Evolutionary conservation across 1,139 yeast genomes (phyloP).

Genomic region (Kazachstania sp.): DNA sequence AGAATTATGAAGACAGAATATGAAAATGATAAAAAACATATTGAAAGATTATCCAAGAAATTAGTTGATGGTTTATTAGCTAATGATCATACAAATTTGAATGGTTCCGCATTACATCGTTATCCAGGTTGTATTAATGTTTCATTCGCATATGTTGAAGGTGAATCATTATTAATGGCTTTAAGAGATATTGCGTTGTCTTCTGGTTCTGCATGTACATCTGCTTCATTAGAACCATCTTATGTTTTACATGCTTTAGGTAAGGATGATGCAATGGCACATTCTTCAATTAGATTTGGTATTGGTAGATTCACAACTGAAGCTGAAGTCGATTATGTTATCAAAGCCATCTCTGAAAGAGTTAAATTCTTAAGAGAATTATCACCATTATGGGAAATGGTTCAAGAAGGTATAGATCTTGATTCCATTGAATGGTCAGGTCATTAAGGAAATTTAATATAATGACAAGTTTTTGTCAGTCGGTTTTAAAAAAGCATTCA

Average conservation of each 20-base stretch:
- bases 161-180: conserved; percentile 96
- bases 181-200: conserved; percentile 92
- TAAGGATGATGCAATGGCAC: conserved; percentile 97
- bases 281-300: conserved; percentile 93
- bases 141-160: conserved; percentile 95
- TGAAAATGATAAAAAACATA: conserved; percentile 66
- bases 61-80: conserved; percentile 64
- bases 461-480: background rate
- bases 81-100: conserved; percentile 80
- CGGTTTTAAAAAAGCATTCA: no score
- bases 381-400: conserved; percentile 99
- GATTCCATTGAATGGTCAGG: conserved; percentile 96
- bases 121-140: conserved; percentile 94
- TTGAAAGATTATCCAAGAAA: conserved; percentile 60
- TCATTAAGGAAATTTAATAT: conserved; percentile 43
- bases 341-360: conserved; percentile 78
- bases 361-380: conserved; percentile 86
- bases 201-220: conserved; percentile 98
- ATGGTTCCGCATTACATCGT: conserved; percentile 67
- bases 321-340: conserved; percentile 87
- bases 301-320: conserved; percentile 96
- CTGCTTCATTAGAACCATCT: conserved; percentile 96
- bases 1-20: conserved; percentile 68
- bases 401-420: conserved; percentile 94
- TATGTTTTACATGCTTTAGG: conserved; percentile 95